Evolutionary conservation across 2,329 filamentous ascomycete genomes (phyloP).

Genomic region (Orbilia ellipsospora): DNA sequence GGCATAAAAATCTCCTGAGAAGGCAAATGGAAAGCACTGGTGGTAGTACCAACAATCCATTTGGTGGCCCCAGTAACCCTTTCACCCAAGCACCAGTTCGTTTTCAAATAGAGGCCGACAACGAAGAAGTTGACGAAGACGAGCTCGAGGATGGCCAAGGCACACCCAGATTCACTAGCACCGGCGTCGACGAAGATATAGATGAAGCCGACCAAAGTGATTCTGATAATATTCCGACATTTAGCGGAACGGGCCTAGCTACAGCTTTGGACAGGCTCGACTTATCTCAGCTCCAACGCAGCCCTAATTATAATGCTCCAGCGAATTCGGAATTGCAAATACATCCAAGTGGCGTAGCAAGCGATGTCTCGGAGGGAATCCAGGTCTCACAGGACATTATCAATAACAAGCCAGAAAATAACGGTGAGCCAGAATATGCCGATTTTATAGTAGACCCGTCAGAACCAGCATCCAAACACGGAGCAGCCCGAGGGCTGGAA

Average conservation of each 20-base stretch:
- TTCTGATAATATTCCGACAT: conserved; percentile 8
- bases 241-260: conserved; percentile 16
- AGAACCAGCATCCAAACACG: conserved; percentile 6
- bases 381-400: conserved; percentile 13
- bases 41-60: not conserved
- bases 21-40: conserved; percentile 23
- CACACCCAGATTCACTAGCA: conserved; percentile 16
- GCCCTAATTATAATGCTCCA: not conserved
- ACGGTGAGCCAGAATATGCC: conserved; percentile 40
- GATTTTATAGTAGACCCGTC: conserved; percentile 18
- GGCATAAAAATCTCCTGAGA: conserved; percentile 22
- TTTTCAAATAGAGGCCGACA: not conserved
- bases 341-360: conserved; percentile 1
- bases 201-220: not conserved
- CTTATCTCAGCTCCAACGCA: not conserved
- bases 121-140: not conserved
- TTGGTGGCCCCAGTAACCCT: conserved; percentile 17
- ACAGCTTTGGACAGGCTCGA: conserved; percentile 17
- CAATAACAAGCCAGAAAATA: conserved; percentile 1
- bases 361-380: conserved; percentile 1
- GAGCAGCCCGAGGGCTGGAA: not conserved
- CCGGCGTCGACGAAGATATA: not conserved
- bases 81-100: conserved; percentile 13
- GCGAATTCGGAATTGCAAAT: conserved; percentile 1
- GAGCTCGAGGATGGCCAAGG: not conserved